phyloP scores from a whole-genome alignment of 2,329 filamentous ascomycete genomes.

The Cladobotryum protrusum region DNA sequence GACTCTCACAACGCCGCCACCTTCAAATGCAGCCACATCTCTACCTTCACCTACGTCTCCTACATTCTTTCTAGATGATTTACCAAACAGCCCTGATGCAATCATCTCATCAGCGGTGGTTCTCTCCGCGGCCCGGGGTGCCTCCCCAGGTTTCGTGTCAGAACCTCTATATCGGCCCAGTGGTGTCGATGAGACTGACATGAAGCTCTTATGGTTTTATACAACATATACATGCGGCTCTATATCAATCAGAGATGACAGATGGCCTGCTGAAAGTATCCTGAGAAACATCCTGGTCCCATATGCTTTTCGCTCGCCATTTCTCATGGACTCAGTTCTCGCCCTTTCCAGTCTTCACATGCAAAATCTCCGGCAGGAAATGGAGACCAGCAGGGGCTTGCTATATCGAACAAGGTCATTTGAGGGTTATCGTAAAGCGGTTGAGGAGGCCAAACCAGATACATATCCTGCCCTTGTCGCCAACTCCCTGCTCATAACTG shows the following conservation, averaged over 20 bases:
- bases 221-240: constrained; percentile 39
- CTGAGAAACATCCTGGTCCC: constrained; percentile 43
- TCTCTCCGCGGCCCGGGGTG: background rate
- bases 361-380: constrained; percentile 32
- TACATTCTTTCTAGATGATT: background rate
- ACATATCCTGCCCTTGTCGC: constrained; percentile 46
- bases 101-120: background rate
- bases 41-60: constrained; percentile 5
- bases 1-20: background rate
- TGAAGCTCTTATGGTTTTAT: constrained; percentile 53
- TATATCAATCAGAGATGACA: constrained; percentile 36
- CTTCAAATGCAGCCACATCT: background rate
- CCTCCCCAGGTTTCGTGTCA: constrained; percentile 11
- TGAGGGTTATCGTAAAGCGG: constrained; percentile 45
- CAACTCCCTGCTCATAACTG: constrained; percentile 46
- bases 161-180: constrained; percentile 26
- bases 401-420: constrained; percentile 45
- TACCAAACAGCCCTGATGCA: background rate
- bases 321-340: constrained; percentile 50
- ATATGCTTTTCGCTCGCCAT: constrained; percentile 45
- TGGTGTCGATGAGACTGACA: constrained; percentile 36
- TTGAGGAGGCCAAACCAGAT: constrained; percentile 38
- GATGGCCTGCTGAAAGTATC: constrained; percentile 30
- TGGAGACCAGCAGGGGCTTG: constrained; percentile 34
- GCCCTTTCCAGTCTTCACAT: constrained; percentile 46